These are phyloP conservation scores for Juglanconis sp. DNA, from an alignment of 2,329 filamentous ascomycete genomes.

Conservation along the genomic window DNA sequence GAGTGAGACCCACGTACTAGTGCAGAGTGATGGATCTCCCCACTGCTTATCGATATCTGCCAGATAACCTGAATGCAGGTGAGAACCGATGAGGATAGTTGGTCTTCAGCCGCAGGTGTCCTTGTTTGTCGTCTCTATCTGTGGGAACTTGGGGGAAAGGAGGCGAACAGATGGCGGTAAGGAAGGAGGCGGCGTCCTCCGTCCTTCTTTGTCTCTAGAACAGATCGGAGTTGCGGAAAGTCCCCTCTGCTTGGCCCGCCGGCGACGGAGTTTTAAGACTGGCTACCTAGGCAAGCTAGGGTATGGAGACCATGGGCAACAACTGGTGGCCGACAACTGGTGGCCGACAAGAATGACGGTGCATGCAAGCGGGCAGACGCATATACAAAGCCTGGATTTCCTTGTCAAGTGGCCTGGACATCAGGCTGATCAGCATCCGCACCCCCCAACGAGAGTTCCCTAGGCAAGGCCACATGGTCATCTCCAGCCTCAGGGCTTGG, in stretches of 20 bases:
- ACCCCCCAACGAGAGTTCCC: constrained; percentile 3
- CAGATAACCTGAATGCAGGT: background rate
- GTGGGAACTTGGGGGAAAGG: background rate
- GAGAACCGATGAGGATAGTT: background rate
- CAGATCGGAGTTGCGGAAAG: too few relatives aligned
- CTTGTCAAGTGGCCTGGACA: constrained; percentile 15
- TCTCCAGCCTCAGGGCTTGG: background rate
- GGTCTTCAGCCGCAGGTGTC: background rate
- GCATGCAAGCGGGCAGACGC: background rate
- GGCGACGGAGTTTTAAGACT: too few relatives aligned
- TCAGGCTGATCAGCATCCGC: constrained; percentile 8
- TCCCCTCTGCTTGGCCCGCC: too few relatives aligned
- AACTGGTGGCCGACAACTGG: too few relatives aligned
- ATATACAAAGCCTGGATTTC: background rate
- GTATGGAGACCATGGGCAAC: too few relatives aligned
- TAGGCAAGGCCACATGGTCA: background rate
- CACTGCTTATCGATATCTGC: constrained; percentile 5
- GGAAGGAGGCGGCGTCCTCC: too few relatives aligned
- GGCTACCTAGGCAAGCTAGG: too few relatives aligned
- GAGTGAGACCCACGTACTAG: background rate
- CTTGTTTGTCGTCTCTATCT: background rate
- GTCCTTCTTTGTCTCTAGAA: too few relatives aligned
- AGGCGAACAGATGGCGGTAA: too few relatives aligned
- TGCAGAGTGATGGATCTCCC: background rate
- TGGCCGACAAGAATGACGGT: too few relatives aligned